These are phyloP conservation scores for Russula sp. DNA, from an alignment of 768 basidiomycete species.

Conservation along the genomic window DNA sequence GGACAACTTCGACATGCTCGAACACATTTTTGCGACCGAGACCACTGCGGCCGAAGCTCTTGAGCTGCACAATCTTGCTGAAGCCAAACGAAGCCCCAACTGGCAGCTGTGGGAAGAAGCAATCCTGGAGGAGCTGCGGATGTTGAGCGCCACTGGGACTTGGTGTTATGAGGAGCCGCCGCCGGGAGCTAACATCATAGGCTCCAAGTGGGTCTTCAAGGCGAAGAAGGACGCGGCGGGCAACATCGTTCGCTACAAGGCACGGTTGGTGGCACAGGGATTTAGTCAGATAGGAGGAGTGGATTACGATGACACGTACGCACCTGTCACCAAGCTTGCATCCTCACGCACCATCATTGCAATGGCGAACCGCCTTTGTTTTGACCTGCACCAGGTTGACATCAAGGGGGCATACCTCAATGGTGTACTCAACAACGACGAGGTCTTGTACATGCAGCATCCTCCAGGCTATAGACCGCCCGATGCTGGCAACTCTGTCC, in stretches of 20 bases:
- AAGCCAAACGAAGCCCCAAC: too few relatives aligned
- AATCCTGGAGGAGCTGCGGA: too few relatives aligned
- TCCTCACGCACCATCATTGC: constrained; percentile 30
- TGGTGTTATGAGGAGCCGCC: not conserved
- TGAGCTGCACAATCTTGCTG: too few relatives aligned
- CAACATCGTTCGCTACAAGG: constrained; percentile 30
- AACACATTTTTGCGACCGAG: too few relatives aligned
- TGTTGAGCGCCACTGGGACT: not conserved
- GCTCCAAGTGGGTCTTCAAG: constrained; percentile 30
- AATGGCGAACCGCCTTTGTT: constrained; percentile 31
- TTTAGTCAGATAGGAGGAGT: constrained; percentile 32
- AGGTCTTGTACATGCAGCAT: constrained; percentile 32
- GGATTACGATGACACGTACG: constrained; percentile 30
- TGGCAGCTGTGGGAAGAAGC: too few relatives aligned
- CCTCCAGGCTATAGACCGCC: not conserved
- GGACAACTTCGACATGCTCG: too few relatives aligned
- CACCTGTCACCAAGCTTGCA: constrained; percentile 24
- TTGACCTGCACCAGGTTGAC: constrained; percentile 34
- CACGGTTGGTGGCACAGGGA: constrained; percentile 33
- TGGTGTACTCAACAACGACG: constrained; percentile 30
- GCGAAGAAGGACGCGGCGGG: constrained; percentile 31
- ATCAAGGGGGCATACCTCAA: constrained; percentile 40
- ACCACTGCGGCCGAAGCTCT: too few relatives aligned
- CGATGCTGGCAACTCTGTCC: not conserved
- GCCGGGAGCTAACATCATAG: not conserved